Evolutionary conservation across 768 basidiomycete species (phyloP).

Genomic region (Leucocoprinus leucothites): DNA sequence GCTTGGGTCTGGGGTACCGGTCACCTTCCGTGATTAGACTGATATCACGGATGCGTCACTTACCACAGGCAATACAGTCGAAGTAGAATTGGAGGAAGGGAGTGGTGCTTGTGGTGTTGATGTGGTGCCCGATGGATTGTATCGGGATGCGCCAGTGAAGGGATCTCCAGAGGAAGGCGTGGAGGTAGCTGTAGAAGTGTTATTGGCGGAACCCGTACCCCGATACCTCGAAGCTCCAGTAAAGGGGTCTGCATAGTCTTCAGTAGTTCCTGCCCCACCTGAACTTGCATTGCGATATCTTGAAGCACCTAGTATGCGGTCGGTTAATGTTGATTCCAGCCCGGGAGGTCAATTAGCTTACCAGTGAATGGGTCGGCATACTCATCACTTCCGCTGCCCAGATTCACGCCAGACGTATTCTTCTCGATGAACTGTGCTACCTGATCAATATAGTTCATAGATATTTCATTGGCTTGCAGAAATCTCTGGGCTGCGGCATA

Average conservation of each 20-base stretch:
- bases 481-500: constrained; percentile 88
- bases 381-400: constrained; percentile 56
- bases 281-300: constrained; percentile 51
- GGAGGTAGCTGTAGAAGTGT: constrained; percentile 19
- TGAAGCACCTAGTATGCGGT: constrained; percentile 47
- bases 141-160: constrained; percentile 68
- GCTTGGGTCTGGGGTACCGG: constrained; percentile 45
- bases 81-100: constrained; percentile 19
- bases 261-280: constrained; percentile 23
- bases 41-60: constrained; percentile 14
- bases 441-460: constrained; percentile 80
- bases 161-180: constrained; percentile 45
- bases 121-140: constrained; percentile 37
- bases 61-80: constrained; percentile 54
- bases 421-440: constrained; percentile 93
- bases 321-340: background rate
- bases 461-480: constrained; percentile 78
- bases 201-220: constrained; percentile 32
- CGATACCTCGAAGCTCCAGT: constrained; percentile 69
- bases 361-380: constrained; percentile 93
- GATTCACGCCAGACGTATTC: constrained; percentile 75
- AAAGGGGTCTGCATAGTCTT: constrained; percentile 61
- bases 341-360: constrained; percentile 19
- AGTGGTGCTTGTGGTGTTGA: constrained; percentile 30
- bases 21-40: background rate